Percentiles rank a stretch among this genome's conserved stretches.
Evolutionary conservation across 257 asterid species (phyloP).

Genomic region (Leonotis leonurus): DNA sequence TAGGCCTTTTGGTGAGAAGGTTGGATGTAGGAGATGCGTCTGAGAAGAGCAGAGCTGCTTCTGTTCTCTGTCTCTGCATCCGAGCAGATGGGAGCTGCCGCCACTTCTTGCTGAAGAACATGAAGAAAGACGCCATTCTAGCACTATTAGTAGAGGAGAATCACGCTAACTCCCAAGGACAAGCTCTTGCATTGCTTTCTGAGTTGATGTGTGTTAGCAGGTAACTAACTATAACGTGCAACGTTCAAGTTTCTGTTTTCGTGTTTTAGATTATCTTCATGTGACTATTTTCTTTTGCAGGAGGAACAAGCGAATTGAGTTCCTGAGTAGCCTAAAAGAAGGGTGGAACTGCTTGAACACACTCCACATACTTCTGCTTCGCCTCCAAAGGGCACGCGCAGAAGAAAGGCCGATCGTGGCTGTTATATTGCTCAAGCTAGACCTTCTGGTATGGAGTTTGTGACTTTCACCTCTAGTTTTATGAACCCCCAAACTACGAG

Average conservation of each 20-base stretch:
- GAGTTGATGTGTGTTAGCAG: conserved; percentile 66
- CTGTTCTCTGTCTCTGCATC: conserved; percentile 43
- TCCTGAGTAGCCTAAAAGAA: conserved; percentile 30
- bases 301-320: conserved; percentile 38
- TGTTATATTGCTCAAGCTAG: conserved; percentile 58
- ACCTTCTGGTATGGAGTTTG: conserved; percentile 51
- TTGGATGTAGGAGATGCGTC: conserved; percentile 44
- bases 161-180: conserved; percentile 19
- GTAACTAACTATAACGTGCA: conserved; percentile 20
- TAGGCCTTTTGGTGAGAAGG: conserved; percentile 52
- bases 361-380: conserved; percentile 44
- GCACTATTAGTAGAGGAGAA: conserved; percentile 34
- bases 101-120: conserved; percentile 48
- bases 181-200: conserved; percentile 43
- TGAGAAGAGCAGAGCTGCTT: conserved; percentile 51
- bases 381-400: conserved; percentile 49
- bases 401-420: conserved; percentile 61
- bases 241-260: neutral
- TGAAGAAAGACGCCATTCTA: conserved; percentile 39
- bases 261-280: neutral
- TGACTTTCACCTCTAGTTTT: neutral
- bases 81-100: conserved; percentile 69
- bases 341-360: conserved; percentile 64
- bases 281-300: conserved; percentile 21
- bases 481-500: neutral